These are phyloP conservation scores for Scheffersomyces segobiensis DNA, from an alignment of 1,139 yeast species.

Conservation along the genomic window DNA sequence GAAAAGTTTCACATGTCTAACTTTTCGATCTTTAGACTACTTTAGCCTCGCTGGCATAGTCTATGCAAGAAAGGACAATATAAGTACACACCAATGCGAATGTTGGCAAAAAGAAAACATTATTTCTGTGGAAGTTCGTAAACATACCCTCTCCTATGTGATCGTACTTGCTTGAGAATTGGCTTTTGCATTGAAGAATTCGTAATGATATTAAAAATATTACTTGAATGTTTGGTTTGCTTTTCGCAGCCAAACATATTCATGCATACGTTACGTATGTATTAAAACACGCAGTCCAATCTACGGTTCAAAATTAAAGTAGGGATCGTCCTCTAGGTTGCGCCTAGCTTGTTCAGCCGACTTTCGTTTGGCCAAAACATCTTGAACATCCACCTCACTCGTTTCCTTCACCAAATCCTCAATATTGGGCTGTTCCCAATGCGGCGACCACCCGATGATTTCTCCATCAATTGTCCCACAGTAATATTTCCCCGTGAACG, in stretches of 20 bases:
- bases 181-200: not conserved
- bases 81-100: not conserved
- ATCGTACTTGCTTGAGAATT: too few relatives aligned
- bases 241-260: not conserved
- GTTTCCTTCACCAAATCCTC: slow-evolving; percentile 4
- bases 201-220: too few relatives aligned
- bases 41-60: not conserved
- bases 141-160: not conserved
- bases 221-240: not conserved
- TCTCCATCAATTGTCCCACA: slow-evolving; percentile 64
- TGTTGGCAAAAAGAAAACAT: too few relatives aligned
- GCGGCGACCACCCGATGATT: slow-evolving; percentile 53
- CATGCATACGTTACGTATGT: not conserved
- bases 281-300: not conserved
- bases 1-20: not conserved
- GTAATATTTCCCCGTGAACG: slow-evolving; percentile 42
- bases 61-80: not conserved
- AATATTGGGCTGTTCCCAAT: slow-evolving; percentile 19
- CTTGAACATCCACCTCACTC: not conserved
- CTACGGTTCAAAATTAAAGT: not conserved
- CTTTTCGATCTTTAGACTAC: not conserved
- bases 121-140: not conserved
- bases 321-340: not conserved
- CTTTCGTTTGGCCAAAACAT: not conserved
- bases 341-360: not conserved